phyloP scores from a whole-genome alignment of 2,329 filamentous ascomycete genomes.

The Penicillium janthinellum region DNA sequence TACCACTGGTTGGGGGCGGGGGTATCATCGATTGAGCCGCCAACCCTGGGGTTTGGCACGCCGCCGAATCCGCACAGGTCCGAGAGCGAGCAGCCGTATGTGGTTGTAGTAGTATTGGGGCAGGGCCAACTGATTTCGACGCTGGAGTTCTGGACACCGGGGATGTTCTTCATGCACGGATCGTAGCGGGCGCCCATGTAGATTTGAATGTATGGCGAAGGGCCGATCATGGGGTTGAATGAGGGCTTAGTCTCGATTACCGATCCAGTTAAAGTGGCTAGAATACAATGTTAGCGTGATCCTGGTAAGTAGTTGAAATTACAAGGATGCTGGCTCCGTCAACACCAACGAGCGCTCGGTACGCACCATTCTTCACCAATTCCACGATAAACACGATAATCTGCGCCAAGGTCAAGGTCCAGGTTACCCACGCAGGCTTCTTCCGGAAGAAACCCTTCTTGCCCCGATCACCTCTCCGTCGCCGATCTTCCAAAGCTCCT shows the following conservation, averaged over 20 bases:
- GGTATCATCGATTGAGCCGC: conserved; percentile 54
- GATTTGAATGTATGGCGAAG: conserved; percentile 85
- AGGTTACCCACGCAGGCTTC: conserved; percentile 76
- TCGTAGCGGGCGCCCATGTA: conserved; percentile 94
- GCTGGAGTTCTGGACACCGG: conserved; percentile 43
- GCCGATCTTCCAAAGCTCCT: conserved; percentile 42
- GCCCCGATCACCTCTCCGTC: conserved; percentile 11
- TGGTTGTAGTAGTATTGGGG: conserved; percentile 71
- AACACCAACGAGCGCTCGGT: neutral
- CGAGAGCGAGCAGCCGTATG: conserved; percentile 68
- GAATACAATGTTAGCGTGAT: conserved; percentile 42
- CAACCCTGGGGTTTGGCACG: conserved; percentile 64
- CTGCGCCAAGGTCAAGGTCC: conserved; percentile 74
- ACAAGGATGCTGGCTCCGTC: neutral
- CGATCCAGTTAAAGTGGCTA: conserved; percentile 68
- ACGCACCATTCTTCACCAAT: conserved; percentile 77
- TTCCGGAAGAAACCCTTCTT: conserved; percentile 59
- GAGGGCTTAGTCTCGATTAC: conserved; percentile 69
- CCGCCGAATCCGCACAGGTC: conserved; percentile 82
- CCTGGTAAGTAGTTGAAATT: neutral
- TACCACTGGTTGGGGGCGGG: conserved; percentile 90
- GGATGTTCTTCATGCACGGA: conserved; percentile 85
- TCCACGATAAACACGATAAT: conserved; percentile 86
- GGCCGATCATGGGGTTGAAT: conserved; percentile 98
- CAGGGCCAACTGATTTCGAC: conserved; percentile 66